A percentile compares a stretch with the other conserved stretches of the same genome.
Evolutionary conservation across 768 basidiomycete genomes (phyloP).

Genomic region (Lepiota venenata): DNA sequence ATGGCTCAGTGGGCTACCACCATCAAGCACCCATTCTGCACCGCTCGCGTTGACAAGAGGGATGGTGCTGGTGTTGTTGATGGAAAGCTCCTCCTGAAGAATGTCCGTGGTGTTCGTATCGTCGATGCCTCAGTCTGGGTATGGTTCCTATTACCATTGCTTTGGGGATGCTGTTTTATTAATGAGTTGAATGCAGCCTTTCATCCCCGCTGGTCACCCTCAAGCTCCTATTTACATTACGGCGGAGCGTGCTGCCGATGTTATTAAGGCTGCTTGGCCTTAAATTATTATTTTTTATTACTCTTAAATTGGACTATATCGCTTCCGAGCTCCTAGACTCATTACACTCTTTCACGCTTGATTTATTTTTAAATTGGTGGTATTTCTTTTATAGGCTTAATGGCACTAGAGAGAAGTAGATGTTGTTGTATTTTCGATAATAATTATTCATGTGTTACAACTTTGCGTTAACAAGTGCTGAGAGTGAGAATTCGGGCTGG

Average conservation of each 20-base stretch:
- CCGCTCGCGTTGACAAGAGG: slow-evolving; percentile 20
- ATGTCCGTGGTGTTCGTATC: slow-evolving; percentile 24
- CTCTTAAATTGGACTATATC: too few relatives aligned
- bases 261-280: slow-evolving; percentile 18
- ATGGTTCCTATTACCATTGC: background rate
- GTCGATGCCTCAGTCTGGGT: slow-evolving; percentile 29
- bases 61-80: slow-evolving; percentile 26
- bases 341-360: too few relatives aligned
- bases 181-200: slow-evolving; percentile 12
- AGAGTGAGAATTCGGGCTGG: too few relatives aligned
- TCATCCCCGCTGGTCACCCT: slow-evolving; percentile 23
- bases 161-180: background rate
- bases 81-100: slow-evolving; percentile 26
- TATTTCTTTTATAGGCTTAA: too few relatives aligned
- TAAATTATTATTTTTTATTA: slow-evolving; percentile 2
- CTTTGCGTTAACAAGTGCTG: too few relatives aligned
- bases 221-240: slow-evolving; percentile 16
- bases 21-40: slow-evolving; percentile 24
- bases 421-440: too few relatives aligned
- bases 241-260: slow-evolving; percentile 25
- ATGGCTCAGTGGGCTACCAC: slow-evolving; percentile 16
- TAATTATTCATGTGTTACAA: too few relatives aligned
- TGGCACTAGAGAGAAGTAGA: too few relatives aligned
- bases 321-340: too few relatives aligned
- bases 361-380: too few relatives aligned